These are phyloP conservation scores for Colletotrichum noveboracense DNA, from an alignment of 2,329 filamentous ascomycete species.

Conservation along the genomic window DNA sequence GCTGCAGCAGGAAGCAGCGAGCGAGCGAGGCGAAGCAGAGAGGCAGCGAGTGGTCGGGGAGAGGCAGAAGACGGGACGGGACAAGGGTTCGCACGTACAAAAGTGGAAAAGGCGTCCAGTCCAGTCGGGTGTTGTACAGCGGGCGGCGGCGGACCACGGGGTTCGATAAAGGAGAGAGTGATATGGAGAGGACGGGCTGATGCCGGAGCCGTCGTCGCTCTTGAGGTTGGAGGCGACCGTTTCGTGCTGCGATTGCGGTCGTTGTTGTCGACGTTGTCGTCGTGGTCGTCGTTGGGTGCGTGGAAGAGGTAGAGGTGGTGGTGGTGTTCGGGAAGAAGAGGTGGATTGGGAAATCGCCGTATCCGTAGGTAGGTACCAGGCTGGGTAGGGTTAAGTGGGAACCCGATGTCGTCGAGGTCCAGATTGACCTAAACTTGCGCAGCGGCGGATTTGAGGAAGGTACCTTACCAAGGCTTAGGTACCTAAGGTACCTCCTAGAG, in stretches of 20 bases:
- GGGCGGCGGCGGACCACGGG: neutral
- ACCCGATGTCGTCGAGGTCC: constrained; percentile 5
- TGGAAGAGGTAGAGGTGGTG: neutral
- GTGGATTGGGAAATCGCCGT: neutral
- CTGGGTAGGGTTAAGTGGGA: neutral
- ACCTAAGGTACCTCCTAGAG: neutral
- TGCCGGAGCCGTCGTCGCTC: constrained; percentile 1
- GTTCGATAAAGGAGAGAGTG: neutral
- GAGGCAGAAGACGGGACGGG: neutral
- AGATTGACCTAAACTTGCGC: constrained; percentile 2
- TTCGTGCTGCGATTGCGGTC: neutral
- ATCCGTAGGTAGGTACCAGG: neutral
- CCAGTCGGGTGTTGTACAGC: neutral
- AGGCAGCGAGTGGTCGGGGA: neutral
- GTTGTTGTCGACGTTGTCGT: neutral
- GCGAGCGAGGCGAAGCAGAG: neutral
- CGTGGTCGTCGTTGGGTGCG: neutral
- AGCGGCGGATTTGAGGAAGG: constrained; percentile 3
- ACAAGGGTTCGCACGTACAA: constrained; percentile 17
- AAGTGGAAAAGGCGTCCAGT: constrained; percentile 11
- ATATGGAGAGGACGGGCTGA: neutral
- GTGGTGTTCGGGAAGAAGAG: neutral
- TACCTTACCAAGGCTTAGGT: neutral
- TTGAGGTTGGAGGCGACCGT: neutral
- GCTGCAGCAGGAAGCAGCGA: neutral